Conservation (phyloP, 345 rosid genomes). For the Salix arbutifolia region DNA sequence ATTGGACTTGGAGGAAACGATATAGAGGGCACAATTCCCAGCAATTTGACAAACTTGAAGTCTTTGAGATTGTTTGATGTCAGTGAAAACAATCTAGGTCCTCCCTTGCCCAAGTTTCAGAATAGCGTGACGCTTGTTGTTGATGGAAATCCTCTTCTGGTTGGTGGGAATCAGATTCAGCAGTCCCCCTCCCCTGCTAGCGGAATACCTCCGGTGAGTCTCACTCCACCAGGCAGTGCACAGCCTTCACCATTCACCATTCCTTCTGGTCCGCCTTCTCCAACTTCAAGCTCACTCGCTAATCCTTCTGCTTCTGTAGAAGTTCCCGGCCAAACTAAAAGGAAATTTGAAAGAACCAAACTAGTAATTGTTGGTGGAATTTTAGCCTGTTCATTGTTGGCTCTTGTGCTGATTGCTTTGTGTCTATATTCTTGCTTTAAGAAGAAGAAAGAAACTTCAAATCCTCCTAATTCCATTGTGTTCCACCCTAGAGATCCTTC, state of each 20-base stretch:
- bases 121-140: conserved; percentile 31
- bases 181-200: conserved; percentile 13
- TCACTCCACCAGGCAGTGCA: conserved; percentile 14
- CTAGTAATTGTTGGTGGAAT: conserved; percentile 15
- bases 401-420: conserved; percentile 18
- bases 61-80: conserved; percentile 41
- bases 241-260: conserved; percentile 8
- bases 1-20: conserved; percentile 37
- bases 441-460: conserved; percentile 23
- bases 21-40: conserved; percentile 37
- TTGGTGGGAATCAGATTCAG: conserved; percentile 12
- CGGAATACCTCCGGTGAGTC: conserved; percentile 14
- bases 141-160: conserved; percentile 42
- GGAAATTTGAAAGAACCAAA: conserved; percentile 7
- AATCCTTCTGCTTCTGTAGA: conserved; percentile 6
- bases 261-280: conserved; percentile 27
- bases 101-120: conserved; percentile 45
- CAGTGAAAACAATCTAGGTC: conserved; percentile 36
- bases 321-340: conserved; percentile 8
- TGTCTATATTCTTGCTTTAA: conserved; percentile 19
- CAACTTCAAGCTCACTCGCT: conserved; percentile 11
- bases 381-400: conserved; percentile 9
- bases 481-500: conserved; percentile 40
- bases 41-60: conserved; percentile 33
- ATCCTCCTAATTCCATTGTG: conserved; percentile 25